phyloP scores from a whole-genome alignment of 2,329 filamentous ascomycete species.

The Phaeophleospora eucalypticola region DNA sequence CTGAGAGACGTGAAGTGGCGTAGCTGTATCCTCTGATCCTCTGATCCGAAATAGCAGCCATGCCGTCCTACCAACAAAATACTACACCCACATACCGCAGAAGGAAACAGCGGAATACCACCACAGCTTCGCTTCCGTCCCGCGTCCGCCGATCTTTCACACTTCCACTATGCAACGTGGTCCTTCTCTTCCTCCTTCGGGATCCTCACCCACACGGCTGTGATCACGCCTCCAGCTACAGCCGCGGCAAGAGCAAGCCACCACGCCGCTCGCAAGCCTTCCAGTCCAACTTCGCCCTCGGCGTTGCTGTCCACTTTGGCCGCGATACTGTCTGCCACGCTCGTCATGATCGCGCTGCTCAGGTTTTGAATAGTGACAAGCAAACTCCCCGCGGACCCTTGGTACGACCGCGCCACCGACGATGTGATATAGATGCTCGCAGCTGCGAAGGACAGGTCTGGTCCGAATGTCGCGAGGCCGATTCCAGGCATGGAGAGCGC shows the following conservation, averaged over 20 bases:
- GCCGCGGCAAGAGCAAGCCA: conserved; percentile 27
- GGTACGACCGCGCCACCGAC: conserved; percentile 45
- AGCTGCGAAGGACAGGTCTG: conserved; percentile 46
- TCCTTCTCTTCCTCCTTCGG: conserved; percentile 32
- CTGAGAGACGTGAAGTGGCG: no score
- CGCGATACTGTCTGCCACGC: conserved; percentile 26
- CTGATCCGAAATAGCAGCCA: neutral
- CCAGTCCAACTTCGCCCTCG: conserved; percentile 25
- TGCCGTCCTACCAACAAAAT: no score
- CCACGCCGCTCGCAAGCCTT: conserved; percentile 28
- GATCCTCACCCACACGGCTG: conserved; percentile 25
- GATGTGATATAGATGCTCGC: conserved; percentile 49
- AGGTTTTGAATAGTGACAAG: conserved; percentile 48
- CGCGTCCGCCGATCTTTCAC: no score
- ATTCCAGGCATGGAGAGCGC: conserved; percentile 44
- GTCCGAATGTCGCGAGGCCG: conserved; percentile 45
- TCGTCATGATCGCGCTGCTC: conserved; percentile 41
- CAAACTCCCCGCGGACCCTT: conserved; percentile 45
- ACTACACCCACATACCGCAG: no score
- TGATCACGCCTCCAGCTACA: conserved; percentile 24
- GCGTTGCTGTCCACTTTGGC: conserved; percentile 22
- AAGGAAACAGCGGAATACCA: no score
- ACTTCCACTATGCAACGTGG: conserved; percentile 18
- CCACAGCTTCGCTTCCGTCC: no score
- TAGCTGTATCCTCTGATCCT: no score